Conservation (phyloP, 768 basidiomycete genomes). For the Mycena rosella region DNA sequence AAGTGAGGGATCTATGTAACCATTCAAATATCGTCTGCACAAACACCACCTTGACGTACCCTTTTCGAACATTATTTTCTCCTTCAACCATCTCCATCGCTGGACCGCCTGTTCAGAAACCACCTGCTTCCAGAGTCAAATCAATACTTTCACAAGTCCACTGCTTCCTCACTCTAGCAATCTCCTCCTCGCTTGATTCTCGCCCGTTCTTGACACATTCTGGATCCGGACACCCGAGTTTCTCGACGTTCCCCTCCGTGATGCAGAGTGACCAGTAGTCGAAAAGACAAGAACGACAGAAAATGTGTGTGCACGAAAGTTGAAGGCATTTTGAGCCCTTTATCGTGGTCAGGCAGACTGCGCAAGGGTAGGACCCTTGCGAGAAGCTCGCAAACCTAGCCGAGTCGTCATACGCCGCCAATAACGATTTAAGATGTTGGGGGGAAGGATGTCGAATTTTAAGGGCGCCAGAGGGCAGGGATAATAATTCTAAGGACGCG, state of each 20-base stretch:
- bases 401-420: slow-evolving; percentile 63
- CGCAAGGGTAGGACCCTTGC: slow-evolving; percentile 74
- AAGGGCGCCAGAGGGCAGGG: slow-evolving; percentile 44
- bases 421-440: slow-evolving; percentile 59
- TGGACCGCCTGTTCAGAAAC: slow-evolving; percentile 72
- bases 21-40: neutral
- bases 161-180: too few relatives aligned
- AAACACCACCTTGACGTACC: slow-evolving; percentile 55
- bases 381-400: slow-evolving; percentile 68
- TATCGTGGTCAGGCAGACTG: slow-evolving; percentile 78
- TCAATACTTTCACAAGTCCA: too few relatives aligned
- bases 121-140: too few relatives aligned
- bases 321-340: slow-evolving; percentile 84
- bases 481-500: slow-evolving; percentile 57
- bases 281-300: slow-evolving; percentile 83
- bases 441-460: slow-evolving; percentile 68
- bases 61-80: slow-evolving; percentile 79
- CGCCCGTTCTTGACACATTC: slow-evolving; percentile 76
- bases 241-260: slow-evolving; percentile 78
- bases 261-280: slow-evolving; percentile 90
- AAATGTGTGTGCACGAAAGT: slow-evolving; percentile 81
- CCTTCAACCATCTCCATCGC: slow-evolving; percentile 84
- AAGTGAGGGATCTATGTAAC: slow-evolving; percentile 75
- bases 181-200: slow-evolving; percentile 78
- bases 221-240: slow-evolving; percentile 86